These are phyloP conservation scores for Sclerotinia minor DNA, from an alignment of 2,329 filamentous ascomycete species.

Conservation along the genomic window DNA sequence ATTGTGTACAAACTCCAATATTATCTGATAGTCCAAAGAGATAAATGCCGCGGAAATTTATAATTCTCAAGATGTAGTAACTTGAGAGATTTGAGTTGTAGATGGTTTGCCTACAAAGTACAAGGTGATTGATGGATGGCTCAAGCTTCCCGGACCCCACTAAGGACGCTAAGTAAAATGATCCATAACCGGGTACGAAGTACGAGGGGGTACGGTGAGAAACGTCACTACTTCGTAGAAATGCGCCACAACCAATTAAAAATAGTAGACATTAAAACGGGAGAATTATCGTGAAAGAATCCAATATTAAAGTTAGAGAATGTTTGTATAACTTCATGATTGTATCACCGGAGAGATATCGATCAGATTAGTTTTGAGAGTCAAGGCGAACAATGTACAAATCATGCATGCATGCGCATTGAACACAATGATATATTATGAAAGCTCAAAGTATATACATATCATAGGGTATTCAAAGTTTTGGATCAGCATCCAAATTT, in stretches of 20 bases:
- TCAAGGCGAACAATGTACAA: background rate
- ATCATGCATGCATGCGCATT: too few species aligned
- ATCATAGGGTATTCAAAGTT: conserved; percentile 21
- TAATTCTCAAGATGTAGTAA: conserved; percentile 8
- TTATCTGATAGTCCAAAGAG: background rate
- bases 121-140: background rate
- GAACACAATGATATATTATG: background rate
- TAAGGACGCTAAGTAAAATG: background rate
- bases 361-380: too few species aligned
- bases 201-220: background rate
- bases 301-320: background rate
- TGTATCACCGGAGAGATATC: too few species aligned
- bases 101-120: background rate
- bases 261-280: background rate
- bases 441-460: background rate
- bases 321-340: background rate
- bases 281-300: background rate
- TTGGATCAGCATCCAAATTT: conserved; percentile 20
- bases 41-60: conserved; percentile 10
- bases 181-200: too few species aligned
- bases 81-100: conserved; percentile 5
- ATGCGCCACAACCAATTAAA: background rate
- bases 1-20: conserved; percentile 42
- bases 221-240: conserved; percentile 2
- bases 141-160: conserved; percentile 19